These are phyloP conservation scores for Monosporascus sp. DNA, from an alignment of 2,329 filamentous ascomycete species.

Conservation along the genomic window DNA sequence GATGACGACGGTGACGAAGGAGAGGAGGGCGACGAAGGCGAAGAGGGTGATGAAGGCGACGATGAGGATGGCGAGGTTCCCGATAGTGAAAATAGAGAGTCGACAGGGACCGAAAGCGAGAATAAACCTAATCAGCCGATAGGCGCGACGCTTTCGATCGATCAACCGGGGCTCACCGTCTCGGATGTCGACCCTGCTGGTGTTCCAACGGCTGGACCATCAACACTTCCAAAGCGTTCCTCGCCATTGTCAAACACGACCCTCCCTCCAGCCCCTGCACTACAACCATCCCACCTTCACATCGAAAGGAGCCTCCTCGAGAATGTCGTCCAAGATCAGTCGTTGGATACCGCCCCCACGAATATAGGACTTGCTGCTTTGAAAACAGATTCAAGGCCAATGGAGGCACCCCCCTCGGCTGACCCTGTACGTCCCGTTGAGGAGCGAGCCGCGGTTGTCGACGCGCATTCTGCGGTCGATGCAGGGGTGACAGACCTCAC, in stretches of 20 bases:
- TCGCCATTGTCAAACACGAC: slow-evolving; percentile 23
- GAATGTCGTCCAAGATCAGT: slow-evolving; percentile 41
- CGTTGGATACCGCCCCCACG: slow-evolving; percentile 25
- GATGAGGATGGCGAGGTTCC: slow-evolving; percentile 37
- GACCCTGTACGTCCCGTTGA: neutral
- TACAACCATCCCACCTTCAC: slow-evolving; percentile 22
- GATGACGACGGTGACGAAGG: slow-evolving; percentile 44
- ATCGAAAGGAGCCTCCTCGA: slow-evolving; percentile 50
- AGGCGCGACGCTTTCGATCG: slow-evolving; percentile 27
- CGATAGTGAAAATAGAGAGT: slow-evolving; percentile 40
- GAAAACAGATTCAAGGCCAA: neutral
- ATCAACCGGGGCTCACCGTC: slow-evolving; percentile 14
- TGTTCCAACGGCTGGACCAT: slow-evolving; percentile 9
- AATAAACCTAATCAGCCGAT: slow-evolving; percentile 24
- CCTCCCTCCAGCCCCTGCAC: slow-evolving; percentile 24
- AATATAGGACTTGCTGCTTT: neutral
- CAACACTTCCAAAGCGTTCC: slow-evolving; percentile 3
- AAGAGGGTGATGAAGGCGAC: slow-evolving; percentile 41
- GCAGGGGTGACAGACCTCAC: slow-evolving; percentile 10
- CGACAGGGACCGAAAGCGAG: slow-evolving; percentile 24
- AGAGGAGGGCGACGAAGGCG: slow-evolving; percentile 43
- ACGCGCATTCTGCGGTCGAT: slow-evolving; percentile 3
- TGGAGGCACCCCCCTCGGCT: neutral
- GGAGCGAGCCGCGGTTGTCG: neutral
- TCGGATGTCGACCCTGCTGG: slow-evolving; percentile 18